Evolutionary conservation across 108 stramenopile species (phyloP).

Genomic region (Skeletonema marinoi): DNA sequence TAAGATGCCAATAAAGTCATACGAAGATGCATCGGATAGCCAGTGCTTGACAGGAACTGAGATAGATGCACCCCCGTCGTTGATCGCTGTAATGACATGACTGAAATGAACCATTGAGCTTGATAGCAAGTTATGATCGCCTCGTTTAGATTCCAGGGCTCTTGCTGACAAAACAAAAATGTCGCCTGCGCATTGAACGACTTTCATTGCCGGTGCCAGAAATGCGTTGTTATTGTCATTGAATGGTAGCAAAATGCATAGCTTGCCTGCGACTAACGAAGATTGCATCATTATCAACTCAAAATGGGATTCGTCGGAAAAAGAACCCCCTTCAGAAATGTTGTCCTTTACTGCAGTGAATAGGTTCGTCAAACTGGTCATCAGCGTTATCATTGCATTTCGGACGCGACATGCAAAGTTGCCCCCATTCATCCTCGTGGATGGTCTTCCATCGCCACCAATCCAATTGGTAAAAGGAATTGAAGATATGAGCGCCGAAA

Average conservation of each 20-base stretch:
- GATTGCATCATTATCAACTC: conserved; percentile 33
- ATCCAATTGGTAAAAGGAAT: conserved; percentile 48
- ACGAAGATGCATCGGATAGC: conserved; percentile 35
- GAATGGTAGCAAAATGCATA: conserved; percentile 32
- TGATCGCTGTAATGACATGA: conserved; percentile 21
- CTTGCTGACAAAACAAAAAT: conserved; percentile 32
- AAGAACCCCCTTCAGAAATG: background rate
- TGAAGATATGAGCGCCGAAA: conserved; percentile 25
- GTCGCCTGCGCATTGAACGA: conserved; percentile 36
- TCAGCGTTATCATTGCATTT: conserved; percentile 16
- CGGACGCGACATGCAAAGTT: conserved; percentile 44
- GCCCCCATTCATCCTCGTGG: conserved; percentile 18
- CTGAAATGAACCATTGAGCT: conserved; percentile 20
- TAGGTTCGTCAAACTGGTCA: conserved; percentile 16
- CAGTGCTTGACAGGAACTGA: conserved; percentile 31
- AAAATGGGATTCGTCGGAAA: background rate
- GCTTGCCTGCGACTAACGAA: conserved; percentile 19
- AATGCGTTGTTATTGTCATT: conserved; percentile 26
- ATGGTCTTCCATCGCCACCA: conserved; percentile 28
- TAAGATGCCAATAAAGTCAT: conserved; percentile 41
- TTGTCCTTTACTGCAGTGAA: conserved; percentile 20
- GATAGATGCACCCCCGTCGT: background rate
- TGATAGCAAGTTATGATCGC: background rate
- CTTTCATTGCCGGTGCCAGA: conserved; percentile 19
- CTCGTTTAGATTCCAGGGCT: background rate